phyloP scores from a whole-genome alignment of 495 filamentous ascomycete genomes.

The Neurospora sp. region DNA sequence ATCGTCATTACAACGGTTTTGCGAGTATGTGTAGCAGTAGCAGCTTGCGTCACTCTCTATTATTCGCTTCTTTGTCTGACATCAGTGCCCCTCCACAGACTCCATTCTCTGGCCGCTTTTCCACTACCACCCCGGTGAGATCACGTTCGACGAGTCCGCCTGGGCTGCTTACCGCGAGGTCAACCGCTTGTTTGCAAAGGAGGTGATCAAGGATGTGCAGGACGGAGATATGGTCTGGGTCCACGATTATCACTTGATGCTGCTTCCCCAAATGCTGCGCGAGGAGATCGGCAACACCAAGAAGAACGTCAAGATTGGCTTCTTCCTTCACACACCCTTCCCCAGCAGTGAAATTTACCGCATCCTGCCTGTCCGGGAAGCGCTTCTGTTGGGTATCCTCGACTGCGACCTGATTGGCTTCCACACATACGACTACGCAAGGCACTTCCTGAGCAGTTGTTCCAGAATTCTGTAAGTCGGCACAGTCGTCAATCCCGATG shows the following conservation, averaged over 20 bases:
- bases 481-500: neutral
- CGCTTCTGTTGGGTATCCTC: slow-evolving; percentile 68
- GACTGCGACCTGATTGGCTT: slow-evolving; percentile 86
- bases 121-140: slow-evolving; percentile 92
- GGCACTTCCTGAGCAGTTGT: slow-evolving; percentile 84
- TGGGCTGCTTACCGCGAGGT: slow-evolving; percentile 84
- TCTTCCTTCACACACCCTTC: slow-evolving; percentile 93
- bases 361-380: slow-evolving; percentile 77
- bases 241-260: slow-evolving; percentile 94
- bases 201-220: slow-evolving; percentile 59
- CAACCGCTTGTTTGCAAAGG: slow-evolving; percentile 76
- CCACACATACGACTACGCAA: slow-evolving; percentile 88
- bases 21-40: slow-evolving; percentile 48
- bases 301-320: slow-evolving; percentile 81
- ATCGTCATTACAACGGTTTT: slow-evolving; percentile 80
- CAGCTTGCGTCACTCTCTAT: neutral
- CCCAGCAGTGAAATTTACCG: slow-evolving; percentile 88
- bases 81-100: slow-evolving; percentile 42
- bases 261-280: slow-evolving; percentile 76
- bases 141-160: slow-evolving; percentile 75
- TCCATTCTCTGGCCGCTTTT: slow-evolving; percentile 93
- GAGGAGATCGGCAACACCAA: slow-evolving; percentile 57
- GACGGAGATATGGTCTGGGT: slow-evolving; percentile 87
- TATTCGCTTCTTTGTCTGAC: neutral
- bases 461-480: slow-evolving; percentile 61